Base-by-base conservation (phyloP, 768 basidiomycete species). In the Leccinum aurantiacum region DNA sequence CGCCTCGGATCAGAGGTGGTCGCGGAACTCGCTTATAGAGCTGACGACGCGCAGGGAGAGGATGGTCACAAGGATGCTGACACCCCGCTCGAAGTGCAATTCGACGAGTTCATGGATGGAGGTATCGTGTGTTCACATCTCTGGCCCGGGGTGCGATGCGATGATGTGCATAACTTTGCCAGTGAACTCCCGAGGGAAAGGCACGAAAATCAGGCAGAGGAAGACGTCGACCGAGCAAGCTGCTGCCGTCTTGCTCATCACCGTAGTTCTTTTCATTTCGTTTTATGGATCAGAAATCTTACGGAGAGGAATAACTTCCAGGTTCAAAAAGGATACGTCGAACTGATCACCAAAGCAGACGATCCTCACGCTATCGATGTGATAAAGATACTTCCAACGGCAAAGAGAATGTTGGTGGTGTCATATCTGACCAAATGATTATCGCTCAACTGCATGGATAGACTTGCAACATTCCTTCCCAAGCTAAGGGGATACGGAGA, bases 401-500 rank as follows among this genome's bases (percentile, higher is more conserved):
- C 69, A 46, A 67, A 57, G 63, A 64, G 58, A 56, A 65, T 51
- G 71, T 73, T 6, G 27, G 67, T 67, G 24, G 41, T 8, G 8
- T 41, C 11, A 6, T 37, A 7, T 60, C 35, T 53, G 9, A 17
- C 24, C 9, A 3, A 6, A n/a, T 24, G 27, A 31, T 47, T 46
- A 35, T 48, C 1, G 25, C 51, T 65, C 15, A 61, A 53, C 33
- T 25, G 6, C 8, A 8, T 44, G 46, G 19, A 58, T 54, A 72
- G 71, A 57, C 67, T 73, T 15, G 62, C 67, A 10, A 53, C 64
- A 5, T 71, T 73, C 46, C 65, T 72, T 54, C 71, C 69, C 1
- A 73, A 73, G 38, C 44, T 72, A 29, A 65, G 69, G 50, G 71
- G 69, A 31, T 73, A 69, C 14, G 71, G 69, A 8, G 60, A 73